Base-by-base conservation (phyloP, 1,284 basidiomycete genomes). In the Moesziomyces antarcticus region DNA sequence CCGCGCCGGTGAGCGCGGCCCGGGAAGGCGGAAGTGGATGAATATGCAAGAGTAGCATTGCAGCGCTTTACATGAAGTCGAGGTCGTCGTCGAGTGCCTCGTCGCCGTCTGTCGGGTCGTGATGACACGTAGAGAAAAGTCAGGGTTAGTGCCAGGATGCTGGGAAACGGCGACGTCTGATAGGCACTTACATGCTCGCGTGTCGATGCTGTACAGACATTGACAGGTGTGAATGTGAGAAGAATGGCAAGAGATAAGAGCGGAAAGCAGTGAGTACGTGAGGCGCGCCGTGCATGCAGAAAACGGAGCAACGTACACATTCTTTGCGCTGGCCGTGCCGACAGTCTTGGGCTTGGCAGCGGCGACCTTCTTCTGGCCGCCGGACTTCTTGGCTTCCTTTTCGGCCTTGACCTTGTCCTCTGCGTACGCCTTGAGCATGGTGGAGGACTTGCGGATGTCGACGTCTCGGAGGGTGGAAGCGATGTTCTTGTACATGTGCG, bases 51-150 rank as follows among this genome's bases (percentile, higher is more conserved):
- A 7, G 18, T 40, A 18, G 37, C 18, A 40, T 40, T 67, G 63
- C 33, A 49, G 22, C 3, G 37, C 14, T 47, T 69, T 67, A 83
- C 81, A 83, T 83, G 49, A 83, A 83, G 65, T 83, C 81, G 11
- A 82, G 63, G 53, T 83, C 81, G 57, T 83, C 81, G 43, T 82
- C 81, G 41, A 83, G 71, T 24, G 80, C 81, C 46, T 83, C 81
- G 50, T 80, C 75, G 41, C 81, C 81, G 50, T 83, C 63, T 73
- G 47, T 33, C 18, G 20, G 40, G 16, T 16, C 1, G 30, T 27
- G 22, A 25, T 5, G 18, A 24, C n/a, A n/a, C 5, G n/a, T 20
- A n/a, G 24, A 56, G 44, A 14, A 54, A 30, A 14, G 22, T 20
- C 7, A 45, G n/a, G 13, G 13, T 3, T 18, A 27, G 20, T 8